phyloP scores from a whole-genome alignment of 495 filamentous ascomycete species.

The Aspergillus heteromorphus region DNA sequence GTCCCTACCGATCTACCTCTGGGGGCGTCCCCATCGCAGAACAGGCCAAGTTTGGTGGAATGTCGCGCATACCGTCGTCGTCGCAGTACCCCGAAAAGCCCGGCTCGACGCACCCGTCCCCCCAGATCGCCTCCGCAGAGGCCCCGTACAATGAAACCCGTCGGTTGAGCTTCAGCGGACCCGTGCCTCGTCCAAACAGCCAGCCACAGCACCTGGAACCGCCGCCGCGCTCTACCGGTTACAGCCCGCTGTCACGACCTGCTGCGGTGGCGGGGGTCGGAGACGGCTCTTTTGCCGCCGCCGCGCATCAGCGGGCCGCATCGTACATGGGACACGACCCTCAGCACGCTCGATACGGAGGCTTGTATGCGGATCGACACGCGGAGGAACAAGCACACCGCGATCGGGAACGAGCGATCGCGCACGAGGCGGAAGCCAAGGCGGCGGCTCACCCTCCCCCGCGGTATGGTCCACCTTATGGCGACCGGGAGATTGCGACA shows the following conservation, averaged over 20 bases:
- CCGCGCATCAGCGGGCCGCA: constrained; percentile 16
- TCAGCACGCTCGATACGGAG: constrained; percentile 27
- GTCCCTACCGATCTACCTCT: constrained; percentile 42
- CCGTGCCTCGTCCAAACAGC: constrained; percentile 38
- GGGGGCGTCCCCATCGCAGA: constrained; percentile 33
- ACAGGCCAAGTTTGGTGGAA: constrained; percentile 30
- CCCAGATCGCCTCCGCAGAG: constrained; percentile 34
- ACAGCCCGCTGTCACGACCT: constrained; percentile 36
- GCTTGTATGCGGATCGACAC: constrained; percentile 40
- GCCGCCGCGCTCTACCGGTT: constrained; percentile 26
- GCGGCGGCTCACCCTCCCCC: constrained; percentile 11
- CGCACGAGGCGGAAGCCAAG: constrained; percentile 32
- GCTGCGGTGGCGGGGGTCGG: constrained; percentile 8
- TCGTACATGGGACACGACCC: constrained; percentile 29
- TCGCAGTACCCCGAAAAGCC: constrained; percentile 38
- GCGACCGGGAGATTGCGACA: constrained; percentile 26
- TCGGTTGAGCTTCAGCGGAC: constrained; percentile 37
- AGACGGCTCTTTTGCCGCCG: constrained; percentile 24
- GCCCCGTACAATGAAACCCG: constrained; percentile 30
- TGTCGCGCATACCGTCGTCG: constrained; percentile 26
- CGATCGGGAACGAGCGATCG: constrained; percentile 30
- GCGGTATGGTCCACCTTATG: constrained; percentile 31
- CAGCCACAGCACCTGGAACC: constrained; percentile 40
- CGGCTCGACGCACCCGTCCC: constrained; percentile 36
- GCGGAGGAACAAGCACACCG: constrained; percentile 37